Evolutionary conservation across 2,329 filamentous ascomycete species (phyloP).

Genomic region (Botrytis fabae): DNA sequence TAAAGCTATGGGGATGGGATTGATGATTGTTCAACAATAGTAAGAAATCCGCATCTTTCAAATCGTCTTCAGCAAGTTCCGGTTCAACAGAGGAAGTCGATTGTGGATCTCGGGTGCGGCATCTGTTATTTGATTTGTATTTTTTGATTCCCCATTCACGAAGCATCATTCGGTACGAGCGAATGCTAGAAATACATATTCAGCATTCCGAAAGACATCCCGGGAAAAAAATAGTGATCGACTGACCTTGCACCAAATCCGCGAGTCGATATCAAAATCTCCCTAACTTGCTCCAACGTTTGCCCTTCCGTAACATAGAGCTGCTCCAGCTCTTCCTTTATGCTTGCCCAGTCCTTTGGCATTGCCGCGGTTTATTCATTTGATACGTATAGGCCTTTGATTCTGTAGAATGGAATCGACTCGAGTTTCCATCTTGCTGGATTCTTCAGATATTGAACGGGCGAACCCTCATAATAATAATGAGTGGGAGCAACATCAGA

Average conservation of each 20-base stretch:
- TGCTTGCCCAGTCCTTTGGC: conserved; percentile 29
- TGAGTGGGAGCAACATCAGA: neutral
- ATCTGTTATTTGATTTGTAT: conserved; percentile 24
- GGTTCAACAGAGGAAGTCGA: conserved; percentile 1
- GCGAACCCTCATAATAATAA: neutral
- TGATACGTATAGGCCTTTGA: neutral
- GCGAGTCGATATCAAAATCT: conserved; percentile 23
- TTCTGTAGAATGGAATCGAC: neutral
- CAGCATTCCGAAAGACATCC: neutral
- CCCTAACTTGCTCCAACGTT: conserved; percentile 27
- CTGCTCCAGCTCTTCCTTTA: conserved; percentile 28
- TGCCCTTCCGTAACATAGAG: conserved; percentile 27
- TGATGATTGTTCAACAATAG: neutral
- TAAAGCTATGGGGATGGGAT: neutral
- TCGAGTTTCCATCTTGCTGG: conserved; percentile 12
- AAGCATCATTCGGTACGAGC: conserved; percentile 27
- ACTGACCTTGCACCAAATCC: conserved; percentile 31
- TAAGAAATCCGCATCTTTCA: neutral
- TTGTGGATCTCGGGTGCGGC: conserved; percentile 9
- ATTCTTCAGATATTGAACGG: neutral
- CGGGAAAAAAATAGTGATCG: neutral
- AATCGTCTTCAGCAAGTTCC: neutral
- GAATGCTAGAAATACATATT: conserved; percentile 18
- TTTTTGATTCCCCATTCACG: conserved; percentile 24
- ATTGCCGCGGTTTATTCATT: conserved; percentile 21